Base-by-base conservation (phyloP, 176 grass and related monocot species). In the Eremochloa ophiuroides region DNA sequence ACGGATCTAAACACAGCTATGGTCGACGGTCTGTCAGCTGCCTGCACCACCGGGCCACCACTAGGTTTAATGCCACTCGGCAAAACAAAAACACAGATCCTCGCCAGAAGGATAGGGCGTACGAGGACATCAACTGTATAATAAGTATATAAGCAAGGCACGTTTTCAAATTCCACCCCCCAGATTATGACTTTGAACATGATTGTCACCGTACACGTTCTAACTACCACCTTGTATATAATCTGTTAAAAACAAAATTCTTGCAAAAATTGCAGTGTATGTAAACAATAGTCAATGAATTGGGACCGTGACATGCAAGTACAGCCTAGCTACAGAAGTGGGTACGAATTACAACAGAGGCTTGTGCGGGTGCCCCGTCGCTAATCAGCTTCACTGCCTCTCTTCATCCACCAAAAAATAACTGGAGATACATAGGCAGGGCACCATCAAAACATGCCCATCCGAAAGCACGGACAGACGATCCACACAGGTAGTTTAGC, bases 401-500 rank as follows among this genome's bases (percentile, higher is more conserved):
- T 77, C 71, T 73, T 68, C 72, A 62, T 30, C 37, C 15, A 62
- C 42, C 76, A 60, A 83, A 83, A 85, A 86, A 82, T 59, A 90
- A 79, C 78, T 60, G 31, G 73, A 64, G 55, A 80, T 75, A 35
- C 58, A 82, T 37, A 83, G 78, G 50, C 51, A 61, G 56, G 80
- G 84, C 72, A 48, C 87, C 29, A 26, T 68, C 82, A 90, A 93
- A 93, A 88, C 31, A 85, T 87, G 86, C 81, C 87, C 82, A 75
- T 73, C 77, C 87, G 71, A 83, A 70, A 18, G 5, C 69, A 84
- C 80, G 74, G 42, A 60, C 38, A 31, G 11, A 85, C 30, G 56
- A 58, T 72, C 35, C 65, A 27, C 67, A 48, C 8, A 12, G 65
- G 25, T n/a, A 15, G 28, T n/a, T 39, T 33, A 56, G 31, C 82